Evolutionary conservation across 164 flowering plant species (phyloP), one percentile per base, ranked within the genome.

Genomic region (Stephania cephalantha): DNA sequence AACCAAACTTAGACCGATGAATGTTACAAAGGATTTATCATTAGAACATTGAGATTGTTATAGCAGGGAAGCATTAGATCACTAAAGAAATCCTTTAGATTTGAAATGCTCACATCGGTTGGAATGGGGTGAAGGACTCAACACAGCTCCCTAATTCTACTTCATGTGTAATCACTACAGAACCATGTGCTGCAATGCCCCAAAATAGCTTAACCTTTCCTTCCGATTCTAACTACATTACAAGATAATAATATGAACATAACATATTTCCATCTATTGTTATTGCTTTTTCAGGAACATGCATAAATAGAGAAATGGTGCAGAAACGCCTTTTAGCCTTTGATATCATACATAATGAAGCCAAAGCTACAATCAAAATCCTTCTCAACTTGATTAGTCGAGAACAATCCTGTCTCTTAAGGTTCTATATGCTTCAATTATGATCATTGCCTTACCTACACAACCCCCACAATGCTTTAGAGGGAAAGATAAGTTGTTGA

Each of bases 171-270:
- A 93, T 88, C 9, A 93, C 98, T 11, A 91, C 91, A 1, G 98
- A 93, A 0, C 98, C 99, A 86, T 95, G 96, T 1, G 86, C 95
- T 30, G 97, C 97, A 50, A 92, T 82, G 2, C 98, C 99, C 99
- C 98, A 95, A 76, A 79, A 92, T 15, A 91, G 78, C 79, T 89
- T 84, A 69, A 89, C 86, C 73, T 87, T 88, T 7, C 91, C 95
- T 83, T 93, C 94, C 35, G 95, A 87, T 17, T 91, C 88, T 92
- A 89, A 80, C 69, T 74, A 66, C 13, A 46, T 15, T 18, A 1
- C 5, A 58, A 58, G 64, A 58, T 22, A 58, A 58, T 58, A 58
- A 7, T 25, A 25, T 58, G 7, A 58, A 18, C 25, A 25, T 25
- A 58, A 17, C 22, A 18, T 58, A 6, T 22, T 18, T 58, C 64